These are phyloP conservation scores for Aspergillus unguis DNA, from an alignment of 2,329 filamentous ascomycete species.

Conservation along the genomic window DNA sequence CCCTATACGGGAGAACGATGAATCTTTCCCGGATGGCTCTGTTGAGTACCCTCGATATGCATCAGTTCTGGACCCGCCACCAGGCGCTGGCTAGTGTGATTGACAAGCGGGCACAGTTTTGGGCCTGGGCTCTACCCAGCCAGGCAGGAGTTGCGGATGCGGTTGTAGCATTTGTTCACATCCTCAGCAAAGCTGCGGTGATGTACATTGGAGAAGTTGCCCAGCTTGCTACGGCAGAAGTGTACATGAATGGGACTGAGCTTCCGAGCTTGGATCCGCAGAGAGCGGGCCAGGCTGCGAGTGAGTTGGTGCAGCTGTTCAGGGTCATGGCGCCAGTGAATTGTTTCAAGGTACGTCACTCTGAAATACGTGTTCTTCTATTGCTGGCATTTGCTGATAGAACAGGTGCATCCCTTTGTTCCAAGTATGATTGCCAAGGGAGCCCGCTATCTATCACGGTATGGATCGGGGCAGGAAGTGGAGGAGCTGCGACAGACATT, in stretches of 20 bases:
- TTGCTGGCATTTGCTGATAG: not conserved
- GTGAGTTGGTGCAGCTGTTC: not conserved
- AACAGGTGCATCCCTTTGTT: not conserved
- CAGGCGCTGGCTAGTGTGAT: not conserved
- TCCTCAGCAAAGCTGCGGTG: not conserved
- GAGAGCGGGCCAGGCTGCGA: not conserved
- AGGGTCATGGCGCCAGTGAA: not conserved
- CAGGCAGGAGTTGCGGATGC: not conserved
- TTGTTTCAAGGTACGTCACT: not conserved
- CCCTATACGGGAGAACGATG: not conserved
- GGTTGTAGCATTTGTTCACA: not conserved
- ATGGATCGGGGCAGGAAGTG: not conserved
- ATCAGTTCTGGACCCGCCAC: not conserved
- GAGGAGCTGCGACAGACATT: not conserved
- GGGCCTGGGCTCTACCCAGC: not conserved
- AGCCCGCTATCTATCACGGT: conserved; percentile 7
- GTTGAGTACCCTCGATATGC: not conserved
- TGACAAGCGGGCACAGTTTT: not conserved
- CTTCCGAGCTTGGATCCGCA: not conserved
- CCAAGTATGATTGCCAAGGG: not conserved
- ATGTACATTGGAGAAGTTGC: not conserved
- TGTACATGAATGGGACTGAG: not conserved
- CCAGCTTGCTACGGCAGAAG: not conserved
- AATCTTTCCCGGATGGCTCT: not conserved
- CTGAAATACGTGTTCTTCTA: not conserved